Conservation (phyloP, 306 rosid species). For the Vigna trinervia region DNA sequence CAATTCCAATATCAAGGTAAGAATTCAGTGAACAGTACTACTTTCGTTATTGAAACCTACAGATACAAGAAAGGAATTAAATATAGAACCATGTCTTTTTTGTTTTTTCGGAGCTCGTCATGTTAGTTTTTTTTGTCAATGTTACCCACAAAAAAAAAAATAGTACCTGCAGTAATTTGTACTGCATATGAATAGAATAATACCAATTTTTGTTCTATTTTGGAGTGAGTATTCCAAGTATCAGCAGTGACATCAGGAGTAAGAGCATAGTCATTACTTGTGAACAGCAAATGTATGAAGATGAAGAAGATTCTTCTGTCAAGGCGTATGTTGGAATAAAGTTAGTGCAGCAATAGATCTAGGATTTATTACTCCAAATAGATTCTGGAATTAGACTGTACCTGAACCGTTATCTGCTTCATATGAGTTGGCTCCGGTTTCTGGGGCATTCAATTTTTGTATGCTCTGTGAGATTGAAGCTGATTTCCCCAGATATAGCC, state of each 20-base stretch:
- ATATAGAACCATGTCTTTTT: neutral
- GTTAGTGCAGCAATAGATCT: constrained; percentile 30
- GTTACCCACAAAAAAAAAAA: constrained; percentile 5
- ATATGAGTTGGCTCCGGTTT: constrained; percentile 29
- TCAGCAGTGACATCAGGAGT: constrained; percentile 32
- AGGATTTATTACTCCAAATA: constrained; percentile 9
- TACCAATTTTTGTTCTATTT: constrained; percentile 30
- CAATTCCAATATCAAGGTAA: neutral
- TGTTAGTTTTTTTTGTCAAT: constrained; percentile 19
- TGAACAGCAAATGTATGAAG: constrained; percentile 14
- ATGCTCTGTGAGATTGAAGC: constrained; percentile 46
- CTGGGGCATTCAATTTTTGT: constrained; percentile 30
- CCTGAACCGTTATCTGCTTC: constrained; percentile 20
- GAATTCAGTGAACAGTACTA: constrained; percentile 27
- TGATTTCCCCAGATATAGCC: constrained; percentile 48
- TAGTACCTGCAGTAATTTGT: constrained; percentile 14
- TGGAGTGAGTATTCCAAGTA: constrained; percentile 33
- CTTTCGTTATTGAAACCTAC: constrained; percentile 30
- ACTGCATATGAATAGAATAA: constrained; percentile 1
- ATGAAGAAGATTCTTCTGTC: constrained; percentile 42
- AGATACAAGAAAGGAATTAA: constrained; percentile 12
- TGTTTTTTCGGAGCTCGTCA: neutral
- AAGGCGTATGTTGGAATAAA: neutral
- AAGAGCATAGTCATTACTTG: constrained; percentile 25
- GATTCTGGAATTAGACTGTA: constrained; percentile 15